Base-by-base conservation (phyloP, 75 land plant species). In the Cupressus sempervirens region DNA sequence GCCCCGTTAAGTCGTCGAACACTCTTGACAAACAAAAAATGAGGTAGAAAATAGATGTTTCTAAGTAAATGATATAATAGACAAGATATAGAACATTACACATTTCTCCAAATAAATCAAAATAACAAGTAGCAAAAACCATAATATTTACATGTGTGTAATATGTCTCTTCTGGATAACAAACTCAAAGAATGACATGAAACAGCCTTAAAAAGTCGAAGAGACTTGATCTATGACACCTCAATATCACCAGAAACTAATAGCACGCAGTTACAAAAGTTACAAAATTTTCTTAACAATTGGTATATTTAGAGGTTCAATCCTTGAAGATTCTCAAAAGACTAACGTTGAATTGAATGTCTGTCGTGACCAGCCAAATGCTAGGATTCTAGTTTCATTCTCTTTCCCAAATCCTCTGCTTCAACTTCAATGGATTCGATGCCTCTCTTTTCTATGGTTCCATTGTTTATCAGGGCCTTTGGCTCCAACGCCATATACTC, bases 391-490 rank as follows among this genome's bases (percentile, higher is more conserved):
- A 67, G 32, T 29, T 48, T 83, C 41, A 30, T 20, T 82, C 83
- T 82, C 83, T 45, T 82, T 16, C 16, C 34, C 14, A 40, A 41
- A 54, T 48, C 76, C 50, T 36, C 74, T 30, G 46, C 34, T 29
- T 34, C 84, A 29, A 56, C 84, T 36, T 53, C 38, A 23, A 18
- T 34, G 77, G 32, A 40, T 40, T n/a, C 45, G 16, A 36, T 82
- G 36, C 15, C 79, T 70, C 83, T 85, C 56, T 90, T 86, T 54
- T 52, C 26, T 67, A 67, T 26, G 36, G 53, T 38, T 26, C 87
- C 84, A 20, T 88, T 90, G 80, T 85, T 87, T 12, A 41, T 84
- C 1, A 74, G 68, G 52, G 72, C 52, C 88, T 54, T 50, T 32
- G 18, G 26, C 75, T 46, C 45, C 30, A 15, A 72, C 48, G 45